phyloP scores from a whole-genome alignment of 192 early-diverging fungal genomes.

The Phycomyces blakesleeanus region DNA sequence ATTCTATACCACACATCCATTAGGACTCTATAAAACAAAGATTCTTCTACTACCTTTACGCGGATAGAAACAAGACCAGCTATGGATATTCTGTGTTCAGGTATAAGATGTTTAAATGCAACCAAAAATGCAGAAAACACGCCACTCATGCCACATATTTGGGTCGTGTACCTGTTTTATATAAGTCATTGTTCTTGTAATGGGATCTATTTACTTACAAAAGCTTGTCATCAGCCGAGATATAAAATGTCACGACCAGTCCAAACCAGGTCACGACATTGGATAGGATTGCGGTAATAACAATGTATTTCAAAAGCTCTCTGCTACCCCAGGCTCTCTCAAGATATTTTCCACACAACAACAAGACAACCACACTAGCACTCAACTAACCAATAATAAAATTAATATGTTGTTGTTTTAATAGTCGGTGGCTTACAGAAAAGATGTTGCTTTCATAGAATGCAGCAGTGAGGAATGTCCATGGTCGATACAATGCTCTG shows the following conservation, averaged over 20 bases:
- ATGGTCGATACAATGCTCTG: slow-evolving; percentile 30
- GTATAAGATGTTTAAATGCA: slow-evolving; percentile 86
- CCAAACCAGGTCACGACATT: slow-evolving; percentile 55
- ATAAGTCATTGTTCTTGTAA: too few species aligned
- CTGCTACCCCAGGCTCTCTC: slow-evolving; percentile 81
- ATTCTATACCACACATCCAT: slow-evolving; percentile 29
- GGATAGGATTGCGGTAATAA: slow-evolving; percentile 49
- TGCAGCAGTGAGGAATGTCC: slow-evolving; percentile 60
- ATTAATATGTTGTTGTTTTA: background rate
- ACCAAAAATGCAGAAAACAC: slow-evolving; percentile 75
- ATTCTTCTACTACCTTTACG: slow-evolving; percentile 54
- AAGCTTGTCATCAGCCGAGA: slow-evolving; percentile 50
- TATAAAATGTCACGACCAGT: slow-evolving; percentile 51
- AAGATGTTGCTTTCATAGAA: slow-evolving; percentile 52
- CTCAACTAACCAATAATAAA: slow-evolving; percentile 40
- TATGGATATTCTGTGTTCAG: slow-evolving; percentile 76
- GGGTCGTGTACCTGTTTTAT: slow-evolving; percentile 44
- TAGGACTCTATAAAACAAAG: background rate
- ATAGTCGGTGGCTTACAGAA: slow-evolving; percentile 35
- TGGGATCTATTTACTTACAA: too few species aligned
- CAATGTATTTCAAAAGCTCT: slow-evolving; percentile 68
- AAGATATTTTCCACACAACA: slow-evolving; percentile 72
- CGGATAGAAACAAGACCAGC: slow-evolving; percentile 65
- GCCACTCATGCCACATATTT: slow-evolving; percentile 70
- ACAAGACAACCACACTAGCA: slow-evolving; percentile 35